A percentile compares a stretch with the other conserved stretches of the same genome.
These are phyloP conservation scores for Aspergillus sclerotiicarbonarius DNA, from an alignment of 495 filamentous ascomycete genomes.

Conservation along the genomic window DNA sequence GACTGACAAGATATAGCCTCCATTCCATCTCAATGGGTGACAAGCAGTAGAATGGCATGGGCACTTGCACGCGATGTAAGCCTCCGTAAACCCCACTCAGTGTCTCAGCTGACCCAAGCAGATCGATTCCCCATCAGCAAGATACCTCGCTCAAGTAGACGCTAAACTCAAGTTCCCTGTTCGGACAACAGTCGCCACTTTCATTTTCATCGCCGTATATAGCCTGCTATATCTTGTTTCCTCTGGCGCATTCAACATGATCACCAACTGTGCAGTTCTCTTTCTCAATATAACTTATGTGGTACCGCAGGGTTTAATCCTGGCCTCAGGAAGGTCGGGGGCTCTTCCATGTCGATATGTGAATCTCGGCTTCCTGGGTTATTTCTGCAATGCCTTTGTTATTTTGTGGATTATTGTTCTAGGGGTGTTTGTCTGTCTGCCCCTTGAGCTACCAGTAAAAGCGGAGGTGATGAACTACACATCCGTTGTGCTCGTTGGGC, in stretches of 20 bases:
- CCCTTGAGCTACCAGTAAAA: slow-evolving; percentile 25
- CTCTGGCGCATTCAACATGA: slow-evolving; percentile 38
- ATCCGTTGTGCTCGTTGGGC: slow-evolving; percentile 23
- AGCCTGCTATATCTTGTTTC: slow-evolving; percentile 37
- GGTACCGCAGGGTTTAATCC: slow-evolving; percentile 31
- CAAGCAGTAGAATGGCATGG: slow-evolving; percentile 35
- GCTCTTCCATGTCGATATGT: slow-evolving; percentile 28
- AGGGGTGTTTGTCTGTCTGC: slow-evolving; percentile 32
- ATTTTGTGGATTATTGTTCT: slow-evolving; percentile 26
- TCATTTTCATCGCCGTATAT: slow-evolving; percentile 29
- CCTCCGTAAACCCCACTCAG: not conserved
- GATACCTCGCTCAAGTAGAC: slow-evolving; percentile 25
- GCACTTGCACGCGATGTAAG: slow-evolving; percentile 37
- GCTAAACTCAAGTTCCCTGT: slow-evolving; percentile 19
- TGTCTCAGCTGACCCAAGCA: not conserved
- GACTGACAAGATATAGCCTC: slow-evolving; percentile 11
- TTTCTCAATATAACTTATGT: slow-evolving; percentile 37
- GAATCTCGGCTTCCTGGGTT: slow-evolving; percentile 25
- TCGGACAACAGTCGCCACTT: slow-evolving; percentile 26
- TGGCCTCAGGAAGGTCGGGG: slow-evolving; percentile 24
- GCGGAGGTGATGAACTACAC: slow-evolving; percentile 33
- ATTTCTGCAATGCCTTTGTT: slow-evolving; percentile 27
- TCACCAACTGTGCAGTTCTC: slow-evolving; percentile 33
- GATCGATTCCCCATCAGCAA: slow-evolving; percentile 12
- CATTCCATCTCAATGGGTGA: slow-evolving; percentile 21